A percentile compares a stretch with the other conserved stretches of the same genome.
phyloP scores from a whole-genome alignment of 768 basidiomycete species.

The Panus rudis region DNA sequence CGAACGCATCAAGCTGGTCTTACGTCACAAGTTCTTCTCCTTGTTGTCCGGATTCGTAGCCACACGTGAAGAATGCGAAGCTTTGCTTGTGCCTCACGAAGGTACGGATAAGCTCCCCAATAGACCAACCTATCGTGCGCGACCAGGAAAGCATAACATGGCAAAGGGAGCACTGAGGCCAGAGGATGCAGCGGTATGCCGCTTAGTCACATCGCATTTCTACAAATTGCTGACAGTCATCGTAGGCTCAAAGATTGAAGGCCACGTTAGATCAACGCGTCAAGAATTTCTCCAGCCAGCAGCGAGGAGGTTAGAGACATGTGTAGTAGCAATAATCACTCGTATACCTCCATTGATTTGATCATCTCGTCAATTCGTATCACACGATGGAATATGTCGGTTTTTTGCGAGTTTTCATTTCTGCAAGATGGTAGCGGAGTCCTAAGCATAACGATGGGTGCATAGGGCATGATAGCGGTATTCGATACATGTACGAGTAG shows the following conservation, averaged over 20 bases:
- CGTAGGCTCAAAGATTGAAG: conserved; percentile 60
- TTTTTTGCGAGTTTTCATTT: conserved; percentile 20
- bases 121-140: conserved; percentile 33
- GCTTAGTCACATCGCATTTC: neutral
- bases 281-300: conserved; percentile 10
- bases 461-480: conserved; percentile 18
- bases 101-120: conserved; percentile 15
- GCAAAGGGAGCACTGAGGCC: conserved; percentile 78
- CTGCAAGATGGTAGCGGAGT: conserved; percentile 13
- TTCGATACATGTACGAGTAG: conserved; percentile 1
- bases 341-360: neutral
- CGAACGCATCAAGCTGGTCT: conserved; percentile 76
- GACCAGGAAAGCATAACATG: conserved; percentile 79
- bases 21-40: conserved; percentile 82
- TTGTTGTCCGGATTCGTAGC: conserved; percentile 65
- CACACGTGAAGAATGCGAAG: conserved; percentile 66
- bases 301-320: conserved; percentile 4
- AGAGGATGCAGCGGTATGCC: conserved; percentile 76
- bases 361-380: conserved; percentile 1
- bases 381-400: neutral
- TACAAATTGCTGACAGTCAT: neutral
- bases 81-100: conserved; percentile 42
- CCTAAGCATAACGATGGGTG: conserved; percentile 20
- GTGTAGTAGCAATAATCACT: neutral
- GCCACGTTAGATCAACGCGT: conserved; percentile 45